Conservation (phyloP, 2,329 filamentous ascomycete genomes). For the Cercospora berteroae region DNA sequence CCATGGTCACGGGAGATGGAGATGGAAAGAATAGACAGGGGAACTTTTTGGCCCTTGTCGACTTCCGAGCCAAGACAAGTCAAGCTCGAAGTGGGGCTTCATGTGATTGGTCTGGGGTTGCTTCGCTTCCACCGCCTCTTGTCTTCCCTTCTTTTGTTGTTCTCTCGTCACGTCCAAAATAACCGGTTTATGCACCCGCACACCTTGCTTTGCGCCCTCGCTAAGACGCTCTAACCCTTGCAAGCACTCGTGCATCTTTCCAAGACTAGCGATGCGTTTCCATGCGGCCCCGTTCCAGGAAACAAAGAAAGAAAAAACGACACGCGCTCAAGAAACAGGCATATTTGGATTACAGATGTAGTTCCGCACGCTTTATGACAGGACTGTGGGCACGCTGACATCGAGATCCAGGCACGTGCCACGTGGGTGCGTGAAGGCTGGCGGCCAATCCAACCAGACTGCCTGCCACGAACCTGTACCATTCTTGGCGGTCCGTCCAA, state of each 20-base stretch:
- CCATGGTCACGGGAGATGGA: neutral
- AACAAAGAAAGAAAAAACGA: neutral
- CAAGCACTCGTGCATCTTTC: neutral
- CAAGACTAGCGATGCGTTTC: neutral
- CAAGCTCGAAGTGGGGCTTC: neutral
- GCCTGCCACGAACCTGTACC: neutral
- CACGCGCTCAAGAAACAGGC: neutral
- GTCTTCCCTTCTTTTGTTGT: neutral
- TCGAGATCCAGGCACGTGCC: neutral
- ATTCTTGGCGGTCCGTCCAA: neutral
- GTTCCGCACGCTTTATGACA: neutral
- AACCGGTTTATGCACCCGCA: neutral
- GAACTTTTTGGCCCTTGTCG: neutral
- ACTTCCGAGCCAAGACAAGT: neutral
- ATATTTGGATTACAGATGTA: neutral
- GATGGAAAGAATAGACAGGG: neutral
- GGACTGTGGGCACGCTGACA: neutral
- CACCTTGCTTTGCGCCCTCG: neutral
- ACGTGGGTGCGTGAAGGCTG: neutral
- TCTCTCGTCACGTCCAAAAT: neutral
- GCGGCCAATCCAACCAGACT: neutral
- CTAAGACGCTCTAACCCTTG: neutral
- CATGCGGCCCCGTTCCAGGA: neutral
- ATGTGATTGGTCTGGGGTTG: neutral
- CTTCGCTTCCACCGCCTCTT: neutral